phyloP scores from a whole-genome alignment of 2,329 filamentous ascomycete species.

The Aspergillus brasiliensis region DNA sequence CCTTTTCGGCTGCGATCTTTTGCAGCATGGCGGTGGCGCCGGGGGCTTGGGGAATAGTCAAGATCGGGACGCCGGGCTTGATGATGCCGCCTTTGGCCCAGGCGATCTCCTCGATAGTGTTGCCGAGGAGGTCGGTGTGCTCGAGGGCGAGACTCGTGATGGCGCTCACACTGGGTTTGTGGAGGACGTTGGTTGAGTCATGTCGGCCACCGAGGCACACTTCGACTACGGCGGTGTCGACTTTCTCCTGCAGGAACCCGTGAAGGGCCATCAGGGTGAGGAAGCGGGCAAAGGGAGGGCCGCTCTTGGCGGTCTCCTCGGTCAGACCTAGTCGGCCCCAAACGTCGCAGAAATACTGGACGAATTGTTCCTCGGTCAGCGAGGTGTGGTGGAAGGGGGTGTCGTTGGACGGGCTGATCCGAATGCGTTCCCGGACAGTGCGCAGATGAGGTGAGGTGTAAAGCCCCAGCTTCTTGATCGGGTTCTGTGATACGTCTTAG shows the following conservation, averaged over 20 bases:
- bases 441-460: not conserved
- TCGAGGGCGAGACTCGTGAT: not conserved
- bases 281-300: not conserved
- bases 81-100: not conserved
- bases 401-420: not conserved
- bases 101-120: not conserved
- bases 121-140: not conserved
- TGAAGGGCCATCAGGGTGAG: not conserved
- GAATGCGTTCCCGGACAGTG: not conserved
- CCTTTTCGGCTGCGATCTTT: not conserved
- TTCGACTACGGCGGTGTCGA: slow-evolving; percentile 1
- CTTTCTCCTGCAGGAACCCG: not conserved
- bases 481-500: not conserved
- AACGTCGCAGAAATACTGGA: not conserved
- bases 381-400: not conserved
- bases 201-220: not conserved
- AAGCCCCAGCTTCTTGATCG: not conserved
- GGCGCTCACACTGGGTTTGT: not conserved
- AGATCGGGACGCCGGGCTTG: not conserved
- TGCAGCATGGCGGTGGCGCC: not conserved
- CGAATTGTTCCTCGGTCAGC: not conserved
- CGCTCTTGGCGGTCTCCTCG: not conserved
- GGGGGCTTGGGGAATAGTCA: not conserved
- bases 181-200: not conserved
- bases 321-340: not conserved